A percentile compares a stretch with the other conserved stretches of the same genome.
These are phyloP conservation scores for Diplodia scrobiculata DNA, from an alignment of 2,329 filamentous ascomycete species.

Conservation along the genomic window DNA sequence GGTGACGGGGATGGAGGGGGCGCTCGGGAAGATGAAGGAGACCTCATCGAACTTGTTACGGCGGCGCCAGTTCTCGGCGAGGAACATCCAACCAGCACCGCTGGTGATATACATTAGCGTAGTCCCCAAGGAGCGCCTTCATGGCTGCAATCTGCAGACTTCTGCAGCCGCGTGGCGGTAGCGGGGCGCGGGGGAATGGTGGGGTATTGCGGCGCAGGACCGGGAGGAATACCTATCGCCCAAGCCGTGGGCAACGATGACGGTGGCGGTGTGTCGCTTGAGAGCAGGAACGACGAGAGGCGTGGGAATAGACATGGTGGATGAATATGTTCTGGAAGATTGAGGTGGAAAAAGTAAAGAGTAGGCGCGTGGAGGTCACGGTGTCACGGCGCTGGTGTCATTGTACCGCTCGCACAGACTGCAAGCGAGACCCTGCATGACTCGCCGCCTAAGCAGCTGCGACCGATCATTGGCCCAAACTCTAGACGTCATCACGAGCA, in stretches of 20 bases:
- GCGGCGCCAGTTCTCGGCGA: conserved; percentile 84
- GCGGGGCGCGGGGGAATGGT: background rate
- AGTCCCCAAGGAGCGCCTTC: background rate
- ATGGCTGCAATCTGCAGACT: background rate
- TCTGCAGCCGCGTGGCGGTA: background rate
- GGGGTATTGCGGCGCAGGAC: background rate
- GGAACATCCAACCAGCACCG: conserved; percentile 57
- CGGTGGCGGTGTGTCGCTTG: conserved; percentile 84
- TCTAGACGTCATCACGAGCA: conserved; percentile 23
- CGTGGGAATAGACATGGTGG: conserved; percentile 36
- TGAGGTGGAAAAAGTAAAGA: background rate
- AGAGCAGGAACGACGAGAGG: conserved; percentile 74
- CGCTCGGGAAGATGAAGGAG: conserved; percentile 92
- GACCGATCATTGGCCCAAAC: conserved; percentile 23
- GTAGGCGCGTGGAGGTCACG: conserved; percentile 12
- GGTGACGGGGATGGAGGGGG: conserved; percentile 84
- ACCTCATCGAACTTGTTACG: conserved; percentile 82
- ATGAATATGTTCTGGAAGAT: no score
- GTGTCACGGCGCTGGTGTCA: background rate
- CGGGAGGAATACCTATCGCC: conserved; percentile 64
- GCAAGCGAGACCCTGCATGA: conserved; percentile 27
- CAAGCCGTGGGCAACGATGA: conserved; percentile 91
- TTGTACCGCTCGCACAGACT: background rate
- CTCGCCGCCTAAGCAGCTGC: background rate
- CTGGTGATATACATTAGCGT: conserved; percentile 13